Conservation (phyloP, 805 yeast genomes). For the Saccharomycopsis fibuligera region DNA sequence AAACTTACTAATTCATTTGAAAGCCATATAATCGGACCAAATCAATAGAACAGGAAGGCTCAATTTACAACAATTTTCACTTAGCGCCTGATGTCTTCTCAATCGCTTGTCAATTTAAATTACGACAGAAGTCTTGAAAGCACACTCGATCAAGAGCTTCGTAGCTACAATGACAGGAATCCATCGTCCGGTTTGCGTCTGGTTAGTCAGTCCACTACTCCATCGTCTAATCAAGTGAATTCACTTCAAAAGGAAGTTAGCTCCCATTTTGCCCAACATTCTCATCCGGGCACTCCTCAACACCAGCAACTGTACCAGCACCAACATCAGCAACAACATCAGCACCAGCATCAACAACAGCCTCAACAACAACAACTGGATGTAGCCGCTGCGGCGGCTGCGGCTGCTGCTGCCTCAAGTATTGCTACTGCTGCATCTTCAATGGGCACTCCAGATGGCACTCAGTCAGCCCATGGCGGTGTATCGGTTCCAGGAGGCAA, state of each 20-base stretch:
- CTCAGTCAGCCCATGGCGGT: too few species aligned
- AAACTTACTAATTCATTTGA: too few species aligned
- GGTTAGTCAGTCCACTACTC: background rate
- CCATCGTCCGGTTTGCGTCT: background rate
- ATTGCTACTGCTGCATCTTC: too few species aligned
- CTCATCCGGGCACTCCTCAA: background rate
- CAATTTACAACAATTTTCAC: too few species aligned
- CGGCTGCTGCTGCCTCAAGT: background rate
- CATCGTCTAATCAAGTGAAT: background rate
- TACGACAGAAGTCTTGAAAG: constrained; percentile 1
- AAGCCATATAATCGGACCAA: too few species aligned
- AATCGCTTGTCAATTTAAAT: constrained; percentile 5
- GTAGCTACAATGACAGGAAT: background rate
- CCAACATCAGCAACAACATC: background rate
- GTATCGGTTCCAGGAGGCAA: too few species aligned
- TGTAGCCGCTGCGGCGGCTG: background rate
- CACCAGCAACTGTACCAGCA: background rate
- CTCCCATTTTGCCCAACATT: too few species aligned
- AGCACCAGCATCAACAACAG: constrained; percentile 1
- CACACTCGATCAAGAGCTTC: constrained; percentile 5
- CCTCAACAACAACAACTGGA: background rate
- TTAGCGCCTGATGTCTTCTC: constrained; percentile 15
- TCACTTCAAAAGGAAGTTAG: background rate
- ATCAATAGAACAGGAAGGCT: too few species aligned
- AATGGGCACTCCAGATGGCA: too few species aligned